Conservation (phyloP, 129 eudicot genomes). For the Ambrosia trifida region DNA sequence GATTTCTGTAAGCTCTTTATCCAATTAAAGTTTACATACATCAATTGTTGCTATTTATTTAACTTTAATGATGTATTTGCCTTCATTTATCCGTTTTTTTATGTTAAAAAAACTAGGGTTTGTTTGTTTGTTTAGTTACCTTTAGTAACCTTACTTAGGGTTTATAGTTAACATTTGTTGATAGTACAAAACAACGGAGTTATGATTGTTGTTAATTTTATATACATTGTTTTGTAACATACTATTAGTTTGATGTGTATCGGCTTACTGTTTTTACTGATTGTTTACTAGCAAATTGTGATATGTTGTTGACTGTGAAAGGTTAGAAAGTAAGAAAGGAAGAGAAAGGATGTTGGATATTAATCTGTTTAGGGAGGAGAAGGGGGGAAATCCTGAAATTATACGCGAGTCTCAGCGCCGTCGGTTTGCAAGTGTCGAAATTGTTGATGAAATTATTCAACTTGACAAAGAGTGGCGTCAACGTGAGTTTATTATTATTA, state of each 20-base stretch:
- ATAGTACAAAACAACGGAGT: too few relatives aligned
- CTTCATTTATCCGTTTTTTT: too few relatives aligned
- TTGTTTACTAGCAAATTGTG: not conserved
- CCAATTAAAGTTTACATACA: not conserved
- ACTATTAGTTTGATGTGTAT: not conserved
- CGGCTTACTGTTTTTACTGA: not conserved
- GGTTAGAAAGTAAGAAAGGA: conserved; percentile 20
- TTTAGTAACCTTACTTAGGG: too few relatives aligned
- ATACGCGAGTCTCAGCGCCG: conserved; percentile 87
- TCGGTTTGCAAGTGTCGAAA: conserved; percentile 58
- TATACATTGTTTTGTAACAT: not conserved
- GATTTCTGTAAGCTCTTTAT: not conserved
- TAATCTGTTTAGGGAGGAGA: conserved; percentile 75
- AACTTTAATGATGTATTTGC: too few relatives aligned
- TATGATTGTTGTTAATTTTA: not conserved
- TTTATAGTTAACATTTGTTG: too few relatives aligned
- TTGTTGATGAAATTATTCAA: conserved; percentile 70
- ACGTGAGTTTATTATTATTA: too few relatives aligned
- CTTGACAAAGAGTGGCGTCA: conserved; percentile 77
- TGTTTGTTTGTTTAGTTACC: too few relatives aligned
- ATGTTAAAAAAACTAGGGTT: too few relatives aligned
- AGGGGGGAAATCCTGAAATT: conserved; percentile 74
- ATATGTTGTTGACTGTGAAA: not conserved
- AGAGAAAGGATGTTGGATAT: conserved; percentile 64
- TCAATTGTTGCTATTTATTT: too few relatives aligned